These are phyloP conservation scores for Erucastrum elatum DNA, from an alignment of 345 rosid species.

Conservation along the genomic window DNA sequence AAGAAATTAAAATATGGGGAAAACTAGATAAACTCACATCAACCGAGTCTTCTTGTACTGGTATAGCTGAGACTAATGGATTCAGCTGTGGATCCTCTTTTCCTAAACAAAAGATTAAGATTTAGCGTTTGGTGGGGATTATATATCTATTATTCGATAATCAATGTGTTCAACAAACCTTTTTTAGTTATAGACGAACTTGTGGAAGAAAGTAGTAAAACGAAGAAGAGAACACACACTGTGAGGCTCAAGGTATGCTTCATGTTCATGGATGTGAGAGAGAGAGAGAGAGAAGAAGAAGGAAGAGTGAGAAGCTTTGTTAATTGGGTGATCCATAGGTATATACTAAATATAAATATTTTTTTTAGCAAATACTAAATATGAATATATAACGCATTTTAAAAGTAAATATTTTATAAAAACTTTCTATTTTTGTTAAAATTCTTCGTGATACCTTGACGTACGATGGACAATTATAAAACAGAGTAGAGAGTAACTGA, in stretches of 20 bases:
- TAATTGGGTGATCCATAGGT: background rate
- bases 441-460: background rate
- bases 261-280: constrained; percentile 40
- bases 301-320: background rate
- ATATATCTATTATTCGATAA: background rate
- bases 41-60: constrained; percentile 35
- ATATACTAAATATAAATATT: constrained; percentile 12
- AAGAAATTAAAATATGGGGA: background rate
- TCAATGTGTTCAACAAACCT: constrained; percentile 40
- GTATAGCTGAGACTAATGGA: constrained; percentile 29
- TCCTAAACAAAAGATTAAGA: constrained; percentile 34
- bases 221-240: constrained; percentile 43
- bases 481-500: background rate
- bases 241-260: constrained; percentile 42
- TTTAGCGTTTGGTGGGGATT: background rate
- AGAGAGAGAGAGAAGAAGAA: constrained; percentile 9
- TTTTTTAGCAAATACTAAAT: background rate
- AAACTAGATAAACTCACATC: constrained; percentile 34
- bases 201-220: constrained; percentile 44
- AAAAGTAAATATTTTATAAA: background rate
- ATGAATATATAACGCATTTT: background rate
- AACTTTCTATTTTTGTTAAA: background rate
- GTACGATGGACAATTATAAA: background rate
- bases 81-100: constrained; percentile 38
- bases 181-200: constrained; percentile 41